Conservation (phyloP, 495 filamentous ascomycete species). For the Apodospora peruviana region DNA sequence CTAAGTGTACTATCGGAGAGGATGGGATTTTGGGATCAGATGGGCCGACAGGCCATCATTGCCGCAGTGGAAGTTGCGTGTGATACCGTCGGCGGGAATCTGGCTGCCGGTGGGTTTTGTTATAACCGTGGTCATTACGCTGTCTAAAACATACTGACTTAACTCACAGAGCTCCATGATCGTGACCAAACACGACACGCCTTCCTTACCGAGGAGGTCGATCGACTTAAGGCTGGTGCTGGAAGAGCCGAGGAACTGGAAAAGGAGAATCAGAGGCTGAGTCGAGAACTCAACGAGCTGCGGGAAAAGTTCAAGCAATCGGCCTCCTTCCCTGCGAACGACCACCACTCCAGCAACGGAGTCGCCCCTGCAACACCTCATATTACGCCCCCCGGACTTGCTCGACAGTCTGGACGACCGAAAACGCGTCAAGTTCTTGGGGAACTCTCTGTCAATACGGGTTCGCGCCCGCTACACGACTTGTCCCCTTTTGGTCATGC, state of each 20-base stretch:
- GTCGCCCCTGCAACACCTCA: background rate
- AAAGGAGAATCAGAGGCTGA: constrained; percentile 30
- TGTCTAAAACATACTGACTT: too few relatives aligned
- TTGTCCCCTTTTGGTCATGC: constrained; percentile 10
- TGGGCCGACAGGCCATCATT: constrained; percentile 32
- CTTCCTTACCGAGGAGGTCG: constrained; percentile 20
- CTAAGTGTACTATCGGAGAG: too few relatives aligned
- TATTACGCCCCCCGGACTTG: background rate
- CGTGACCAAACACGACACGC: constrained; percentile 11
- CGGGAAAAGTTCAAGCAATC: constrained; percentile 10
- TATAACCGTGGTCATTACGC: background rate
- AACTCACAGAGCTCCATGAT: constrained; percentile 19
- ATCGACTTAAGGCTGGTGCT: constrained; percentile 19
- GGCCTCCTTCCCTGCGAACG: background rate
- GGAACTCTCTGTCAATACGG: too few relatives aligned
- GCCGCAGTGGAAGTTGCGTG: constrained; percentile 35
- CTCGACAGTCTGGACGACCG: background rate
- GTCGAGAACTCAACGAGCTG: constrained; percentile 26
- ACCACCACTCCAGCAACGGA: background rate
- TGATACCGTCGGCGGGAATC: constrained; percentile 29
- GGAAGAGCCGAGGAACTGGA: constrained; percentile 22
- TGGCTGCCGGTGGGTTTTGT: constrained; percentile 28
- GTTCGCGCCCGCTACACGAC: too few relatives aligned
- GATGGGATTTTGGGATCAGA: constrained; percentile 36
- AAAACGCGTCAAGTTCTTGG: constrained; percentile 9